Percentiles rank a stretch among this genome's conserved stretches.
These are phyloP conservation scores for Protomyces lactucae-debilis DNA, from an alignment of 1,139 yeast species.

Conservation along the genomic window DNA sequence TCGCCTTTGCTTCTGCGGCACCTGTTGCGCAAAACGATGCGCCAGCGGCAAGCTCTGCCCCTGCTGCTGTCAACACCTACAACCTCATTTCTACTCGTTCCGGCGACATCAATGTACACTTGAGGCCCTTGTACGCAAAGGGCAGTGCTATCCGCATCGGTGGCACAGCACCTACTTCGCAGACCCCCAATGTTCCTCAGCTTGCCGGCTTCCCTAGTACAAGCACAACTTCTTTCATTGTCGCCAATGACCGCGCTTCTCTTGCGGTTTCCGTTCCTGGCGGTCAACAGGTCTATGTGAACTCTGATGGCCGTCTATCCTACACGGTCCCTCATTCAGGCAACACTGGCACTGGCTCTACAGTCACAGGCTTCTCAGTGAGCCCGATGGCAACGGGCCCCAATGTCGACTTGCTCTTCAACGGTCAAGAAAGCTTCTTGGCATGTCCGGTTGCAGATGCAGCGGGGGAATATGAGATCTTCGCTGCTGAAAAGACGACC, in stretches of 20 bases:
- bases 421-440: slow-evolving; percentile 6
- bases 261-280: slow-evolving; percentile 11
- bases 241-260: not conserved
- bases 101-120: slow-evolving; percentile 5
- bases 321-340: slow-evolving; percentile 19
- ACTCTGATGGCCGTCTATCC: slow-evolving; percentile 6
- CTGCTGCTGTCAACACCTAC: not conserved
- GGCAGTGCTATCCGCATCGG: slow-evolving; percentile 8
- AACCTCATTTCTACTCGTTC: slow-evolving; percentile 3
- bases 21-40: not conserved
- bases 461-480: slow-evolving; percentile 5
- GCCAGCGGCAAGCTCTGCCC: not conserved
- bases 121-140: not conserved
- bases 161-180: slow-evolving; percentile 5
- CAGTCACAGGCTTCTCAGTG: slow-evolving; percentile 2
- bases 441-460: not conserved
- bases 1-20: not conserved
- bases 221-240: slow-evolving; percentile 1
- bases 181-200: not conserved
- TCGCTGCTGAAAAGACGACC: slow-evolving; percentile 2
- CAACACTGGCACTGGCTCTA: slow-evolving; percentile 1
- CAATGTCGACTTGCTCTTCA: not conserved
- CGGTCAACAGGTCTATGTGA: slow-evolving; percentile 15
- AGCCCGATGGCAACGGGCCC: not conserved
- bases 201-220: slow-evolving; percentile 5